These are phyloP conservation scores for Trichoderma cornu-damae DNA, from an alignment of 2,329 filamentous ascomycete species.

Conservation along the genomic window DNA sequence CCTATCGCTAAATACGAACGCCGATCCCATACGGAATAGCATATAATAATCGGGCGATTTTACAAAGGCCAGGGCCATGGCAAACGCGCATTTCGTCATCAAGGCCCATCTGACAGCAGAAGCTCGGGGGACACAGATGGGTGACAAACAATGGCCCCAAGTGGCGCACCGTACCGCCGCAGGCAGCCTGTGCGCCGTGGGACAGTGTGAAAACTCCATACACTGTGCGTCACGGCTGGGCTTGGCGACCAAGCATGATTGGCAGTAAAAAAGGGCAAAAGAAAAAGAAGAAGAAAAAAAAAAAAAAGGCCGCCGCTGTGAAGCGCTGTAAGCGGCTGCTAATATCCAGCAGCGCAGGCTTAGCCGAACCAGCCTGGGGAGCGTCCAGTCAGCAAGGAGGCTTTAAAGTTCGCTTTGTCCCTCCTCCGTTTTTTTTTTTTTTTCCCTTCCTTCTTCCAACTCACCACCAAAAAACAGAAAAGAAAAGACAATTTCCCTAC, in stretches of 20 bases:
- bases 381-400: slow-evolving; percentile 3
- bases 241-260: slow-evolving; percentile 15
- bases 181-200: not conserved
- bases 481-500: not conserved
- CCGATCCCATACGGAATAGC: not conserved
- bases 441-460: not conserved
- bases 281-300: too few species aligned
- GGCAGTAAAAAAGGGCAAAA: not conserved
- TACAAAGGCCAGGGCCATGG: not conserved
- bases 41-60: not conserved
- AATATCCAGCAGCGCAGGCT: not conserved
- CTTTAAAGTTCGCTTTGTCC: slow-evolving; percentile 3
- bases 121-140: slow-evolving; percentile 3
- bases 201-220: not conserved
- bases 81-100: slow-evolving; percentile 8
- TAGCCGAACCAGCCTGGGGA: slow-evolving; percentile 3
- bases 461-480: not conserved
- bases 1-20: not conserved
- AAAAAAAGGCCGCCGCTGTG: not conserved
- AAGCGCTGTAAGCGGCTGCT: slow-evolving; percentile 10
- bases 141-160: not conserved
- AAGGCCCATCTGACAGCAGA: not conserved
- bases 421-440: not conserved
- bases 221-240: slow-evolving; percentile 5
- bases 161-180: not conserved